phyloP scores from a whole-genome alignment of 1,139 yeast genomes.

The Pichia sp. region DNA sequence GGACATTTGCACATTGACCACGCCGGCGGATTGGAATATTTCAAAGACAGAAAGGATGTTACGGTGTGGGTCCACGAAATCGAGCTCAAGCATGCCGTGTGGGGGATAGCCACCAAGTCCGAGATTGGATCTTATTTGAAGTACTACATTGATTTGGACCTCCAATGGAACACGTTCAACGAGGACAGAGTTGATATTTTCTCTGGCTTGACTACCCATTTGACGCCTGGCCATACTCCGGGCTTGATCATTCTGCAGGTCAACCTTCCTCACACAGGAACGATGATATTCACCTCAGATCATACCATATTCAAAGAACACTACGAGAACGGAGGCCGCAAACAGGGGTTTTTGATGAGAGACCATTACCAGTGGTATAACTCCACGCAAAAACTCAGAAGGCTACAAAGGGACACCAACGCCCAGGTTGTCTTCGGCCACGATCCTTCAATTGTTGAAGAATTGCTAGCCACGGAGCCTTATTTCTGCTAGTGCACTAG shows the following conservation, averaged over 20 bases:
- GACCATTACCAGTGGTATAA: conserved; percentile 8
- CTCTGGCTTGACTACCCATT: conserved; percentile 4
- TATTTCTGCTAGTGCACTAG: neutral
- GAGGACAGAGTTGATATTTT: conserved; percentile 6
- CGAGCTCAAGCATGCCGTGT: conserved; percentile 9
- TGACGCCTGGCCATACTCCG: conserved; percentile 9
- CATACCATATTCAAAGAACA: conserved; percentile 7
- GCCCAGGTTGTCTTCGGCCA: conserved; percentile 6
- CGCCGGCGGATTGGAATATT: conserved; percentile 9
- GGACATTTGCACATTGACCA: conserved; percentile 12
- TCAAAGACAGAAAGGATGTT: conserved; percentile 4
- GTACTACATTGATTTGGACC: conserved; percentile 9
- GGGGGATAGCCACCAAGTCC: conserved; percentile 9
- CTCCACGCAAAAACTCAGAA: conserved; percentile 5
- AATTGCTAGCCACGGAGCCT: neutral
- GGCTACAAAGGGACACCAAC: conserved; percentile 8
- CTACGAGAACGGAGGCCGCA: conserved; percentile 8
- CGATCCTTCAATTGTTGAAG: conserved; percentile 6
- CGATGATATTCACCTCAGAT: conserved; percentile 7
- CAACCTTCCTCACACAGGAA: conserved; percentile 6
- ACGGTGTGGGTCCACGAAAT: conserved; percentile 9
- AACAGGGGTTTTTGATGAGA: conserved; percentile 6
- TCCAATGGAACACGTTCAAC: conserved; percentile 7
- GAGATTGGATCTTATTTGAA: conserved; percentile 6
- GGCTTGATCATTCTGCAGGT: conserved; percentile 6